Evolutionary conservation across 306 rosid genomes (phyloP), one percentile per base, ranked within the genome.

Genomic region (Vachellia pachyceras): DNA sequence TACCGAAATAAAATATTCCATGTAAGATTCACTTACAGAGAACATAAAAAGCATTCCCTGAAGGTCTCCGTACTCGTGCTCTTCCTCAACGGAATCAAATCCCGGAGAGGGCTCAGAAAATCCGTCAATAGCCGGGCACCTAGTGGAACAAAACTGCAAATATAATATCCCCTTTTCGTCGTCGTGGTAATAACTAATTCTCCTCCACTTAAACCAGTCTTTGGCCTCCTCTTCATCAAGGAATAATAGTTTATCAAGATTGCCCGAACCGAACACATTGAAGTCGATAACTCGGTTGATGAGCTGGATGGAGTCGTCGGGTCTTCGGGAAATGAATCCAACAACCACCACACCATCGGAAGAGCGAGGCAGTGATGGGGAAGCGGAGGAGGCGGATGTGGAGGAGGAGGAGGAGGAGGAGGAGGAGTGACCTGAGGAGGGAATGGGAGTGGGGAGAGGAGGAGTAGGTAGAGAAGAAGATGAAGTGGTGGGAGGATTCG

Each of bases 1-100:
- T 3, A 7, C 41, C 8, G 5, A 33, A 4, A 74, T 37, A 75
- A 5, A 37, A 68, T n/a, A 22, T 66, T 69, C 25, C 54, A 36
- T 18, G 0, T 3, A 44, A 44, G 52, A 75, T 18, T 55, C 12
- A 84, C 97, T 90, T 77, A 95, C 98, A 66, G 93, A 88, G 92
- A 95, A 95, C 97, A 95, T 92, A 89, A 92, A 90, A 39, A 95
- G 92, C 94, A 93, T 80, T 83, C 92, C 99, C 86, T 89, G 94
- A 41, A 89, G 94, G 79, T 92, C 97, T 18, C 92, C 88, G 61
- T 83, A 90, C 64, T 91, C 94, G 44, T 84, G 89, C 79, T 95
- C 94, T 75, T 91, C 92, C 12, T 82, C 61, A 2, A 36, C 90
- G 39, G 95, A 85, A 73, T 87, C 97, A 9, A 82, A 92, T 74